Percentiles rank a stretch among this genome's conserved stretches.
Evolutionary conservation across 495 filamentous ascomycete species (phyloP).

Genomic region (Annulohypoxylon stygium): DNA sequence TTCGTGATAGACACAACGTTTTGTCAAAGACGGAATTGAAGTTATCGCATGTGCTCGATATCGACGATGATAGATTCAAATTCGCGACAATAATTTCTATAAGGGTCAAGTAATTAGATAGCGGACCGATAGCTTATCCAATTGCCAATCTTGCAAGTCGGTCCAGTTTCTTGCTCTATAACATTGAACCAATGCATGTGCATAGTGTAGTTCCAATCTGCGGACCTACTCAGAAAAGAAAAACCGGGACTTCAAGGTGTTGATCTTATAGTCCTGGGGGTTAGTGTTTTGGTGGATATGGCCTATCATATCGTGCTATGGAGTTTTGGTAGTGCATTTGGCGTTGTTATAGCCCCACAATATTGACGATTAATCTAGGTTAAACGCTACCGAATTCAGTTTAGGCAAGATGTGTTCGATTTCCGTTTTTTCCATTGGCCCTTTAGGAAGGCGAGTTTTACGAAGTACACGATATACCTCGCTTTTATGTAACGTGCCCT

Average conservation of each 20-base stretch:
- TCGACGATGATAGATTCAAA: background rate
- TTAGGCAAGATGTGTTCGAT: slow-evolving; percentile 27
- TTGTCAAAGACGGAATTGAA: background rate
- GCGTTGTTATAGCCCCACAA: slow-evolving; percentile 7
- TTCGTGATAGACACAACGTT: background rate
- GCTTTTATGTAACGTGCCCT: background rate
- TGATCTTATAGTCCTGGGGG: background rate
- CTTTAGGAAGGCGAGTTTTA: slow-evolving; percentile 13
- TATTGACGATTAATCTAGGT: slow-evolving; percentile 26
- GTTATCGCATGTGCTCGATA: background rate
- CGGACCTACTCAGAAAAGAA: slow-evolving; percentile 22
- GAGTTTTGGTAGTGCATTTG: background rate
- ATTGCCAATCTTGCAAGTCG: slow-evolving; percentile 4
- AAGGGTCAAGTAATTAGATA: background rate
- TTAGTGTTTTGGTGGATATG: background rate
- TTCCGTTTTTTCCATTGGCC: slow-evolving; percentile 4
- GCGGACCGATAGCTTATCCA: background rate
- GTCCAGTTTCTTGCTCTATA: slow-evolving; percentile 1
- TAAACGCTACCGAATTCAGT: slow-evolving; percentile 33
- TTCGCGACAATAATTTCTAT: slow-evolving; percentile 1
- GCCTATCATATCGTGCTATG: slow-evolving; percentile 13
- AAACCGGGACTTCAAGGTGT: slow-evolving; percentile 23
- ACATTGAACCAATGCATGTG: background rate
- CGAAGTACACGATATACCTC: background rate
- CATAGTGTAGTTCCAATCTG: background rate